Evolutionary conservation across 176 grass and related monocot species (phyloP).

Genomic region (Tuctoria greenei): DNA sequence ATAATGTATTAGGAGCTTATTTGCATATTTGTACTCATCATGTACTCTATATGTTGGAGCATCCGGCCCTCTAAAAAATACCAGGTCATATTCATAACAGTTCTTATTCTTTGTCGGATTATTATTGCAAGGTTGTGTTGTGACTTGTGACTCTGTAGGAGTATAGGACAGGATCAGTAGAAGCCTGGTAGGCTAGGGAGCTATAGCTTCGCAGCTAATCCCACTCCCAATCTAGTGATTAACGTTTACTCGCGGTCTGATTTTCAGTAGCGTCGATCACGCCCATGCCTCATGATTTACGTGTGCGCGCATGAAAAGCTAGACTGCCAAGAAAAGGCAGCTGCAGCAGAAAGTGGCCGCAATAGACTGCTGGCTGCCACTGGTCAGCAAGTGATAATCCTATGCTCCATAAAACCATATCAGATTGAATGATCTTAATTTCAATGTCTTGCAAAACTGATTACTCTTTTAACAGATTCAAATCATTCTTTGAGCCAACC

Average conservation of each 20-base stretch:
- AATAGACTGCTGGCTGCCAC: background rate
- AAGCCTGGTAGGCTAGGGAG: background rate
- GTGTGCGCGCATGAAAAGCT: constrained; percentile 12
- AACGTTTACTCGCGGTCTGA: background rate
- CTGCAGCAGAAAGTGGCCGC: background rate
- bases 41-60: too few relatives aligned
- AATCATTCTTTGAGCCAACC: background rate
- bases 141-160: background rate
- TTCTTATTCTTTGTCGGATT: background rate
- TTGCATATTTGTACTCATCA: too few relatives aligned
- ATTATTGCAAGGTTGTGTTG: background rate
- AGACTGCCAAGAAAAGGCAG: background rate
- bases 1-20: too few relatives aligned
- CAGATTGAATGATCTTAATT: background rate
- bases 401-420: background rate
- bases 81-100: too few relatives aligned
- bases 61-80: too few relatives aligned
- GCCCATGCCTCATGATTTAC: background rate
- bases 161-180: background rate
- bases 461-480: background rate
- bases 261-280: background rate
- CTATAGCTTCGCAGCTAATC: background rate
- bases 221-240: background rate
- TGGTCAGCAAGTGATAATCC: background rate
- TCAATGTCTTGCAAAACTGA: background rate